Evolutionary conservation across 164 flowering plant genomes (phyloP).

Genomic region (Macadamia integrifolia): DNA sequence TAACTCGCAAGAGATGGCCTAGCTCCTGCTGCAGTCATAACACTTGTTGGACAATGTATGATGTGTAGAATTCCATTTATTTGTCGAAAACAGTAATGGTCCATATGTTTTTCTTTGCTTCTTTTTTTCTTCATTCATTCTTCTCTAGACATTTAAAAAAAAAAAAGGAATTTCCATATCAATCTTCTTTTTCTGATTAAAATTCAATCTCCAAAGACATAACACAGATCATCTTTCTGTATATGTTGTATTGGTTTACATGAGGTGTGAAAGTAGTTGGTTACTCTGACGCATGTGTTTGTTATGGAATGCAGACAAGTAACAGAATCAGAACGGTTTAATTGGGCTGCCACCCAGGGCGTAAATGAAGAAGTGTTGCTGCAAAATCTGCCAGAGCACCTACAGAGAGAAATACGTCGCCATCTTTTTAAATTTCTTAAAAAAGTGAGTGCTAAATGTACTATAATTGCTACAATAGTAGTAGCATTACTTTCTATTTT

Average conservation of each 20-base stretch:
- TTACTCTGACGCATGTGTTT: neutral
- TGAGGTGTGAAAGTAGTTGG: neutral
- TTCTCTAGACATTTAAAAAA: neutral
- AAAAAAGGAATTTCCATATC: neutral
- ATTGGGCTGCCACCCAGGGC: conserved; percentile 85
- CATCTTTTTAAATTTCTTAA: conserved; percentile 73
- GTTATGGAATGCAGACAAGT: conserved; percentile 41
- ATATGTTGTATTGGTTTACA: neutral
- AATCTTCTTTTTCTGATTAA: no score
- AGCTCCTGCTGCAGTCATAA: no score
- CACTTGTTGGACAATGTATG: no score
- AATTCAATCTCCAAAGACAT: no score
- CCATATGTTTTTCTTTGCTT: no score
- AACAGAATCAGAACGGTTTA: conserved; percentile 59
- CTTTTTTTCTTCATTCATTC: no score
- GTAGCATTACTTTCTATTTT: neutral
- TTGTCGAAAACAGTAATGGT: no score
- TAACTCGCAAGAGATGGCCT: no score
- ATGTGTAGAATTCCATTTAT: no score
- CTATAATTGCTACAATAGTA: neutral
- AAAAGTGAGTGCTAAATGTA: conserved; percentile 38
- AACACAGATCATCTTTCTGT: neutral
- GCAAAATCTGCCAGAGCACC: conserved; percentile 75
- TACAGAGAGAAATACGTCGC: conserved; percentile 75
- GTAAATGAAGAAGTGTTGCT: conserved; percentile 68